phyloP scores from a whole-genome alignment of 768 basidiomycete genomes.

The Termitomyces sp. region DNA sequence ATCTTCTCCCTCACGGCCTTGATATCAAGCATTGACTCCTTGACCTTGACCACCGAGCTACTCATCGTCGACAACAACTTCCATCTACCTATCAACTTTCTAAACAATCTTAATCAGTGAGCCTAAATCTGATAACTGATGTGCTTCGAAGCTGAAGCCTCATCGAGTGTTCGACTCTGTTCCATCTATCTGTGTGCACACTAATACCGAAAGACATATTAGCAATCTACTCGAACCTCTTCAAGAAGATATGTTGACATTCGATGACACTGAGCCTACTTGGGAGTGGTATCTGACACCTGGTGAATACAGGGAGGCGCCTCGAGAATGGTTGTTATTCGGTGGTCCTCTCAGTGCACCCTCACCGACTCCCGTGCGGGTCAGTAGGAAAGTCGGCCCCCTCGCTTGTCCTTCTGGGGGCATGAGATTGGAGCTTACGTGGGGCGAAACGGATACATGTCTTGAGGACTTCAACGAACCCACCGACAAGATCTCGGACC shows the following conservation, averaged over 20 bases:
- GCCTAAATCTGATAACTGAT: neutral
- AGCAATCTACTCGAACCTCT: slow-evolving; percentile 1
- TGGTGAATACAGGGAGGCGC: neutral
- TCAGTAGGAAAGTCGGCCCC: neutral
- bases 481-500: neutral
- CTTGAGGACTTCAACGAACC: neutral
- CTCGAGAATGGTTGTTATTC: neutral
- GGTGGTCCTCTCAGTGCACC: slow-evolving; percentile 3
- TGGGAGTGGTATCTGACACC: neutral
- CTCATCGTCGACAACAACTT: neutral
- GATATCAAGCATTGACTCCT: neutral
- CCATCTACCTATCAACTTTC: neutral
- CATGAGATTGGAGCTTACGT: neutral
- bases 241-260: slow-evolving; percentile 1
- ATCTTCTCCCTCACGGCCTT: neutral
- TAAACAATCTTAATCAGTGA: neutral
- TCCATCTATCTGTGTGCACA: neutral
- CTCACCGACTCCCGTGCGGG: neutral
- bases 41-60: neutral
- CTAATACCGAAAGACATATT: neutral
- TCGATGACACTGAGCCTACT: neutral
- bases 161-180: neutral
- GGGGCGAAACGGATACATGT: neutral
- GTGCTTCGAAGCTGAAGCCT: neutral
- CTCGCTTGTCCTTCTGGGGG: slow-evolving; percentile 2